Evolutionary conservation across 2,329 filamentous ascomycete genomes (phyloP), one percentile per base, ranked within the genome.

Genomic region (Phaeomoniella chlamydospora): DNA sequence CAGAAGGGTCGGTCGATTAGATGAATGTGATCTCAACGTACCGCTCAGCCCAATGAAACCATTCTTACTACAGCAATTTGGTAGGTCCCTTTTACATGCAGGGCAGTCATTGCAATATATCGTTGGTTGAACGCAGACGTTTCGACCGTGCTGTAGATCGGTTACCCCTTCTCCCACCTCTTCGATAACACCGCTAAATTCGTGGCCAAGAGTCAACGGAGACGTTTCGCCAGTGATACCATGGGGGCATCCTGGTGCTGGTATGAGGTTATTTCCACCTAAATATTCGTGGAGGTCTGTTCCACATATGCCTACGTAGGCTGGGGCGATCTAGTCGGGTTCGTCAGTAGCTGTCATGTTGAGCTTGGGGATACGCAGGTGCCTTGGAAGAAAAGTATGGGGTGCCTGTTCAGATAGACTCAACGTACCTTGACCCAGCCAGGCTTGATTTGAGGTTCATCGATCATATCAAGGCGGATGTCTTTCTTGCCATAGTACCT

Each of bases 11-110:
- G n/a, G n/a, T n/a, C n/a, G n/a, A n/a, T n/a, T n/a, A n/a, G n/a
- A n/a, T n/a, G n/a, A n/a, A n/a, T n/a, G n/a, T n/a, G n/a, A n/a
- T n/a, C n/a, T n/a, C 4, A 38, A 50, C 34, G 34, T 56, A 58
- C 22, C 66, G 31, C 61, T 67, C 13, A 71, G 45, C 2, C 67
- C 67, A 4, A 70, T 54, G 45, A 70, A 71, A 2, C 67, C 67
- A 39, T 67, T 68, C 33, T 59, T 63, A 48, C 67, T 65, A 43
- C 68, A 71, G 51, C 66, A 70, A 39, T 71, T 72, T 37, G 68
- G 61, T 14, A 65, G 48, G 0, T 65, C 65, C n/a, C 64, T 59
- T 38, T 60, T 54, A 44, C 69, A 73, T 4, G 67, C 61, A 9
- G 58, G 58, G 45, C 68, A 72, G 10, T 61, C 63, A 5, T 59